Conservation (phyloP, 371 early-diverging fungal genomes). For the Mortierella sp. region DNA sequence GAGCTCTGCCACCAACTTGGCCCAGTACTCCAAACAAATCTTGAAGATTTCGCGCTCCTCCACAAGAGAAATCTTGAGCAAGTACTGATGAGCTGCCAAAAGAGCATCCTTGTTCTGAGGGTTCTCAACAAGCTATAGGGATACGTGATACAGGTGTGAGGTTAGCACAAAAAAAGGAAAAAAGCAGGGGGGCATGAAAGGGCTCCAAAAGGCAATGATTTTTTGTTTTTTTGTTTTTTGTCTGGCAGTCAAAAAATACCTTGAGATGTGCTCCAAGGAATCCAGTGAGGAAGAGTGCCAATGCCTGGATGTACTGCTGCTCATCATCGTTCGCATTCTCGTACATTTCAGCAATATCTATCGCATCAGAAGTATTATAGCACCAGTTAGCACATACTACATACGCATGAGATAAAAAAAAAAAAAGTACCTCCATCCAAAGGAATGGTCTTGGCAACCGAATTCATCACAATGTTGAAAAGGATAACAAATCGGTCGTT, state of each 20-base stretch:
- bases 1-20: slow-evolving; percentile 82
- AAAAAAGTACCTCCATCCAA: slow-evolving; percentile 21
- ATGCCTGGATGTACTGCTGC: slow-evolving; percentile 87
- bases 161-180: no score
- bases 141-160: neutral
- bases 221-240: neutral
- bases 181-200: slow-evolving; percentile 4
- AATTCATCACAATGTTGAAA: slow-evolving; percentile 76
- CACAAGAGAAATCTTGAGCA: slow-evolving; percentile 88
- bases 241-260: slow-evolving; percentile 2
- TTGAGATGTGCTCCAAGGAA: slow-evolving; percentile 82
- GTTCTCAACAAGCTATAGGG: slow-evolving; percentile 73
- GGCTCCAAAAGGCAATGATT: slow-evolving; percentile 1
- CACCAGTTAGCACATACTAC: neutral
- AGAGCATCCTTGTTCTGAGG: slow-evolving; percentile 69
- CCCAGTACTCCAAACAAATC: slow-evolving; percentile 96
- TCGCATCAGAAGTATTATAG: slow-evolving; percentile 16
- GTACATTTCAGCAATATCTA: slow-evolving; percentile 76
- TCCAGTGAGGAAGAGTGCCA: slow-evolving; percentile 83
- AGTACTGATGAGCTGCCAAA: slow-evolving; percentile 83
- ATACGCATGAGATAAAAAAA: neutral
- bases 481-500: slow-evolving; percentile 79
- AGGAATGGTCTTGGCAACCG: slow-evolving; percentile 74
- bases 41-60: slow-evolving; percentile 97
- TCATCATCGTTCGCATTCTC: slow-evolving; percentile 84